A percentile compares a stretch with the other conserved stretches of the same genome.
Conservation (phyloP, 2,329 filamentous ascomycete species). For the Trichophaea hybrida region DNA sequence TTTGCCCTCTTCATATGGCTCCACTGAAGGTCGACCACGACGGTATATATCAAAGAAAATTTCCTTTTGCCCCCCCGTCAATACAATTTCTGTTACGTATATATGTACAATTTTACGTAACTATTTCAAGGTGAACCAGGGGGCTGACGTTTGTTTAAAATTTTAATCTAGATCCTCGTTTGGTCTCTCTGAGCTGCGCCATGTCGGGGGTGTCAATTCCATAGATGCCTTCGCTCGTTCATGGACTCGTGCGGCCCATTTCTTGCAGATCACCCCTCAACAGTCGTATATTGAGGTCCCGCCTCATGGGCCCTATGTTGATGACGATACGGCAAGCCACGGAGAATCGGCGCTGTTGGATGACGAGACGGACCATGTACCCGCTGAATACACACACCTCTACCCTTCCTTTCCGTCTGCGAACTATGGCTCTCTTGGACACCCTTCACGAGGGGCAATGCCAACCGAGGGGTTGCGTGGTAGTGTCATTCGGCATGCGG, state of each 20-base stretch:
- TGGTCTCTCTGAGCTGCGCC: conserved; percentile 30
- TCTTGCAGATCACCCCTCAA: conserved; percentile 66
- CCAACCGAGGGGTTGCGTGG: conserved; percentile 4
- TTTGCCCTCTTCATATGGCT: background rate
- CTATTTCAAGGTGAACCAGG: background rate
- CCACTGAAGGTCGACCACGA: background rate
- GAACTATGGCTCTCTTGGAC: conserved; percentile 40
- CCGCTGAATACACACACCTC: background rate
- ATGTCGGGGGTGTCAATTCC: conserved; percentile 82
- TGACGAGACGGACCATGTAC: conserved; percentile 15
- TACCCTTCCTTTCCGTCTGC: background rate
- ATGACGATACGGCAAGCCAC: conserved; percentile 1
- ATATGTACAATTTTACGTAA: conserved; percentile 2
- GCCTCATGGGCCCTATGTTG: conserved; percentile 12
- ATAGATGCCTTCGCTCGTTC: conserved; percentile 86
- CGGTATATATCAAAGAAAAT: background rate
- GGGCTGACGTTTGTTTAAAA: background rate
- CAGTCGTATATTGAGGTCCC: conserved; percentile 17
- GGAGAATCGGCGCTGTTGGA: background rate
- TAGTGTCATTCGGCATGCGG: conserved; percentile 42
- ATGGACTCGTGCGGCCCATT: conserved; percentile 80
- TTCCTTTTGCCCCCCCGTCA: background rate
- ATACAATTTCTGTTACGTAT: background rate
- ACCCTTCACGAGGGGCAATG: background rate
- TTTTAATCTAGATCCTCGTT: conserved; percentile 22